Percentiles rank a stretch among this genome's conserved stretches.
Conservation (phyloP, 78 protist species). For the Polysphondylium violaceum region DNA sequence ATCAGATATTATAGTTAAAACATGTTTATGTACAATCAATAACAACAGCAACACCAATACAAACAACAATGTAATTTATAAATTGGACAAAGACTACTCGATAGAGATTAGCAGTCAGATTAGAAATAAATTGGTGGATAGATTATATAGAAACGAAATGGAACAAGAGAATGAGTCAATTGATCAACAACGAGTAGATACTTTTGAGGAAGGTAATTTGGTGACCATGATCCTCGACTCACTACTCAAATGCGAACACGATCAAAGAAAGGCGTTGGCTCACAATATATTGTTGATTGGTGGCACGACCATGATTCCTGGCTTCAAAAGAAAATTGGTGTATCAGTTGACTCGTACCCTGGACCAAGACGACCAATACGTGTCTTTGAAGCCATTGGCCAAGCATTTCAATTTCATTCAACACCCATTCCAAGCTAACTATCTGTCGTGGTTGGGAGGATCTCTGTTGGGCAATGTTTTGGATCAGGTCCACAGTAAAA, state of each 20-base stretch:
- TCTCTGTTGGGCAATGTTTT: slow-evolving; percentile 16
- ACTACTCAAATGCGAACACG: slow-evolving; percentile 31
- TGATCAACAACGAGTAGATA: not conserved
- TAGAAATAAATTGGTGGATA: not conserved
- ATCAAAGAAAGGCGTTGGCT: slow-evolving; percentile 37
- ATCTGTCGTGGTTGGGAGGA: slow-evolving; percentile 67
- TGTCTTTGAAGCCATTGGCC: not conserved
- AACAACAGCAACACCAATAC: not conserved
- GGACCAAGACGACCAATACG: not conserved
- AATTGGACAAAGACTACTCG: not conserved
- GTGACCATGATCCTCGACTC: slow-evolving; percentile 13
- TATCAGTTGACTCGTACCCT: not conserved
- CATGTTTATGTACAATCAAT: slow-evolving; percentile 5
- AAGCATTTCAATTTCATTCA: slow-evolving; percentile 40
- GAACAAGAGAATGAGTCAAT: not conserved
- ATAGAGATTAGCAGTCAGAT: not conserved
- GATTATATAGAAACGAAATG: not conserved
- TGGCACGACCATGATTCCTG: slow-evolving; percentile 50
- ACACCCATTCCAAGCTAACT: slow-evolving; percentile 52
- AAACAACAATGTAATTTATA: slow-evolving; percentile 4
- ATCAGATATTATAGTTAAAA: slow-evolving; percentile 18
- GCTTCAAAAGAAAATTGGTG: slow-evolving; percentile 36
- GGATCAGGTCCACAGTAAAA: slow-evolving; percentile 24
- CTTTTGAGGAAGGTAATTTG: slow-evolving; percentile 34
- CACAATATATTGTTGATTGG: slow-evolving; percentile 52